These are phyloP conservation scores for Lasiosphaeris hirsuta DNA, from an alignment of 495 filamentous ascomycete genomes.

Conservation along the genomic window DNA sequence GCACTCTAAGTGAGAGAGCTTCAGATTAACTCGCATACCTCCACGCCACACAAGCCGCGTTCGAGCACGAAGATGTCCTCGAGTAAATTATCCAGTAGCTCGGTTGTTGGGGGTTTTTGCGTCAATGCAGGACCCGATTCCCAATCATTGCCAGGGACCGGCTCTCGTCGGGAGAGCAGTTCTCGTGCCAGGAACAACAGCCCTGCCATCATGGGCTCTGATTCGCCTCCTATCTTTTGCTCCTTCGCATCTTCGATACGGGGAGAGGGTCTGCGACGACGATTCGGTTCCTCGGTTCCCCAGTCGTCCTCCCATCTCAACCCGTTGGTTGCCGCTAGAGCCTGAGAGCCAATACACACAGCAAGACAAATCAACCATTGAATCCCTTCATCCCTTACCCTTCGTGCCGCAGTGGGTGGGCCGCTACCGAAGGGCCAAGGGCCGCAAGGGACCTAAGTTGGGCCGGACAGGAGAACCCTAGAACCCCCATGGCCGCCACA, in stretches of 20 bases:
- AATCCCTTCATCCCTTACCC: too few species aligned
- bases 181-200: slow-evolving; percentile 14
- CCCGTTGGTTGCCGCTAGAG: slow-evolving; percentile 8
- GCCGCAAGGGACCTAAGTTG: too few species aligned
- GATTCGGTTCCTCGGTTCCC: neutral
- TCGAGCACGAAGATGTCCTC: neutral
- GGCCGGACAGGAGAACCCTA: too few species aligned
- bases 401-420: too few species aligned
- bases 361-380: neutral
- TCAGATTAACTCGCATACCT: slow-evolving; percentile 18
- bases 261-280: neutral
- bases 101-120: neutral
- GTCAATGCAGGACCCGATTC: slow-evolving; percentile 19
- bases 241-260: neutral
- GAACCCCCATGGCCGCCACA: too few species aligned
- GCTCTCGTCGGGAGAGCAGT: slow-evolving; percentile 7
- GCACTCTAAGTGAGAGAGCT: slow-evolving; percentile 21
- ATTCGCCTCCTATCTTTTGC: slow-evolving; percentile 15
- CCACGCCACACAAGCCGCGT: slow-evolving; percentile 1
- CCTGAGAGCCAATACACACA: neutral
- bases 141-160: slow-evolving; percentile 16
- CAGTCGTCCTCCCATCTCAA: neutral
- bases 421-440: too few species aligned
- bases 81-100: slow-evolving; percentile 7
- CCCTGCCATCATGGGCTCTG: slow-evolving; percentile 11